Percentiles rank a stretch among this genome's conserved stretches.
phyloP scores from a whole-genome alignment of 805 yeast genomes.

The Candida nemodendra region DNA sequence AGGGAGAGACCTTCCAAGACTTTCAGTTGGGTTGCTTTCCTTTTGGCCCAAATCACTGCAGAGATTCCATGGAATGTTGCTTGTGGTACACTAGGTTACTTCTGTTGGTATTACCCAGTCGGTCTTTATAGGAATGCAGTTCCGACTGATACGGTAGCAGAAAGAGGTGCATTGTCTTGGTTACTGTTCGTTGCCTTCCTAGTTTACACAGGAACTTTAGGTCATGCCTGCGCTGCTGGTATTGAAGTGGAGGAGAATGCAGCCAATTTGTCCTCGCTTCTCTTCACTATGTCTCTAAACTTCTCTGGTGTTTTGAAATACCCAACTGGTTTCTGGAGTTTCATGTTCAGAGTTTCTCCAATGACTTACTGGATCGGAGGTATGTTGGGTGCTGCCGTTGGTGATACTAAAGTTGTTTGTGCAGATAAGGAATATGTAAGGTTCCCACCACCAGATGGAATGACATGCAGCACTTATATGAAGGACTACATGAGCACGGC shows the following conservation, averaged over 20 bases:
- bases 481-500: constrained; percentile 32
- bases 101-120: constrained; percentile 72
- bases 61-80: constrained; percentile 66
- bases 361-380: constrained; percentile 63
- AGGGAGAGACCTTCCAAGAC: constrained; percentile 75
- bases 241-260: constrained; percentile 60
- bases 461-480: constrained; percentile 59
- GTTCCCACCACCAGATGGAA: constrained; percentile 52
- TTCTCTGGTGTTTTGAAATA: constrained; percentile 78
- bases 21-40: constrained; percentile 63
- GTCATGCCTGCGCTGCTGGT: constrained; percentile 58
- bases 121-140: constrained; percentile 62
- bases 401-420: constrained; percentile 48
- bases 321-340: constrained; percentile 69
- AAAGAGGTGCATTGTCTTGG: constrained; percentile 57
- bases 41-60: constrained; percentile 58
- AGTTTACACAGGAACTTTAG: constrained; percentile 56
- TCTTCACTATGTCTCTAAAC: constrained; percentile 60
- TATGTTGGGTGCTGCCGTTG: constrained; percentile 54
- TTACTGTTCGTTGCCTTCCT: constrained; percentile 43
- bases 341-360: constrained; percentile 75
- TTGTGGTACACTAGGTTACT: constrained; percentile 61
- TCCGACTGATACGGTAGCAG: constrained; percentile 42
- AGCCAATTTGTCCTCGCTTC: constrained; percentile 54
- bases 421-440: constrained; percentile 44